These are phyloP conservation scores for Apiospora rasikravindrae DNA, from an alignment of 2,329 filamentous ascomycete genomes.

Conservation along the genomic window DNA sequence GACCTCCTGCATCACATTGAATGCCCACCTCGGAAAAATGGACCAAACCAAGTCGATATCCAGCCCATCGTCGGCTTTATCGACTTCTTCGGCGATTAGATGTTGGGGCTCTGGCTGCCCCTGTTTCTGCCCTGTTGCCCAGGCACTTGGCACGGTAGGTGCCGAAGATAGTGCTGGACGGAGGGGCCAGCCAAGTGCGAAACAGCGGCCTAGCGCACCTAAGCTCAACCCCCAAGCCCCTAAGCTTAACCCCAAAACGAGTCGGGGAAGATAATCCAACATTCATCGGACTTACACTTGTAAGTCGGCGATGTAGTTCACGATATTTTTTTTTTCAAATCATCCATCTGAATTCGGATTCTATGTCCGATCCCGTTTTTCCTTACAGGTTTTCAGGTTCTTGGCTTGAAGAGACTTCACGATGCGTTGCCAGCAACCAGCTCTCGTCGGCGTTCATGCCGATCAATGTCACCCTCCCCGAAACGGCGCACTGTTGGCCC, in stretches of 20 bases:
- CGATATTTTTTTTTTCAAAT: neutral
- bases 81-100: neutral
- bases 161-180: neutral
- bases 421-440: neutral
- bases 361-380: neutral
- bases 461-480: neutral
- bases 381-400: neutral
- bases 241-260: neutral
- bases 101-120: neutral
- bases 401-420: neutral
- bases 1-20: neutral
- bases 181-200: neutral
- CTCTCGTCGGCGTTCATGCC: neutral
- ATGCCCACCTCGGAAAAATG: neutral
- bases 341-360: neutral
- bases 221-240: neutral
- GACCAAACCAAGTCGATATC: neutral
- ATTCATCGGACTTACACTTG: neutral
- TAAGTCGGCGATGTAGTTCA: neutral
- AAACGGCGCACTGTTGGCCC: neutral
- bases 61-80: neutral
- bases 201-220: neutral
- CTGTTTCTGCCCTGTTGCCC: neutral
- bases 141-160: neutral
- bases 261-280: neutral